Conservation (phyloP, 108 stramenopile species). For the Pseudonitzschia delicatissima region DNA sequence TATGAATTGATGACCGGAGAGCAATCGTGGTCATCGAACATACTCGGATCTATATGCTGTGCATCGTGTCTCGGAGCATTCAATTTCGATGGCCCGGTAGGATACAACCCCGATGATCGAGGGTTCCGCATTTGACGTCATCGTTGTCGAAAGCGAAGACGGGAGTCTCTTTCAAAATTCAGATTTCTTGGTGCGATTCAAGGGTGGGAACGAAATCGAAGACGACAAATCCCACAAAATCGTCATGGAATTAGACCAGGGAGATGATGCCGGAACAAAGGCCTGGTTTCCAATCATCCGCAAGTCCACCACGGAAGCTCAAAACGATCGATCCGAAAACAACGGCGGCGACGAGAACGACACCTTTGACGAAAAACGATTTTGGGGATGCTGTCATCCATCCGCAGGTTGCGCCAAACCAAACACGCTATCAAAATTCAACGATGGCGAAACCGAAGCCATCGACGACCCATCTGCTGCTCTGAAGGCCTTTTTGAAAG, state of each 20-base stretch:
- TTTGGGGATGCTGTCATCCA: slow-evolving; percentile 18
- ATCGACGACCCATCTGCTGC: slow-evolving; percentile 8
- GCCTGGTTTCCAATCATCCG: slow-evolving; percentile 16
- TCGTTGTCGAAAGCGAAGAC: slow-evolving; percentile 11
- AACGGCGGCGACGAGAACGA: neutral
- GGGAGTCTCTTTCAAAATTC: slow-evolving; percentile 10
- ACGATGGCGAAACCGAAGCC: neutral
- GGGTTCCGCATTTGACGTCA: slow-evolving; percentile 14
- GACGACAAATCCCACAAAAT: slow-evolving; percentile 1
- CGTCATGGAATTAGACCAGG: slow-evolving; percentile 12
- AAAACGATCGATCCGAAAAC: neutral
- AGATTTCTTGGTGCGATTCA: slow-evolving; percentile 19
- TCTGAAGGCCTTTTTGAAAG: slow-evolving; percentile 16
- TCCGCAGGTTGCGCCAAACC: slow-evolving; percentile 2
- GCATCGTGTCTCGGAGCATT: slow-evolving; percentile 3
- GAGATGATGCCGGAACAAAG: neutral
- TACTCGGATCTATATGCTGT: slow-evolving; percentile 4
- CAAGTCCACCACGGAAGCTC: neutral
- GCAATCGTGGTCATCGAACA: slow-evolving; percentile 7
- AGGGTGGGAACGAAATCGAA: neutral
- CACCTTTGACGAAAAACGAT: slow-evolving; percentile 6
- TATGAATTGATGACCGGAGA: slow-evolving; percentile 4
- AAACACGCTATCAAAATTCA: slow-evolving; percentile 7
- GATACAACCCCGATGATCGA: neutral
- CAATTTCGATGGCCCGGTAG: neutral